Conservation (phyloP, 345 rosid species). For the Clarkia xantiana region DNA sequence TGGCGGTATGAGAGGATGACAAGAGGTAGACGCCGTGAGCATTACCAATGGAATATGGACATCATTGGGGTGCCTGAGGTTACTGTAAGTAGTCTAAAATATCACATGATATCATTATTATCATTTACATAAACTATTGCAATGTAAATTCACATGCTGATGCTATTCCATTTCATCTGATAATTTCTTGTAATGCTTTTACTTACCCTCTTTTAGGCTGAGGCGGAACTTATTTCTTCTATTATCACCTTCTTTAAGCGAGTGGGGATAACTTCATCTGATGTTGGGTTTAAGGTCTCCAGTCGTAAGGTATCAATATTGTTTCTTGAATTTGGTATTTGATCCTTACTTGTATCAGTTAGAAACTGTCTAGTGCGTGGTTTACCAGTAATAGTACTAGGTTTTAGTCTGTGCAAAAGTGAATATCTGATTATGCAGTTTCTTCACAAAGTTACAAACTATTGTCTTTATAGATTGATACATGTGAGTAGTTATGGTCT, state of each 20-base stretch:
- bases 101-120: background rate
- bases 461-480: too few relatives aligned
- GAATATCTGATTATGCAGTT: too few relatives aligned
- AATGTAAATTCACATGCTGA: background rate
- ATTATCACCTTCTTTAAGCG: conserved; percentile 66
- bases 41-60: conserved; percentile 99
- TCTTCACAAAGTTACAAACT: too few relatives aligned
- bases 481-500: too few relatives aligned
- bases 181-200: background rate
- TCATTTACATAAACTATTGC: too few relatives aligned
- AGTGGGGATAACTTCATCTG: conserved; percentile 68
- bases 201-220: conserved; percentile 38
- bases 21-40: conserved; percentile 89
- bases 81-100: conserved; percentile 28
- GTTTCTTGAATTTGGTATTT: background rate
- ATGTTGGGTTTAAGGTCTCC: conserved; percentile 85
- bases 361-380: too few relatives aligned
- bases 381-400: too few relatives aligned
- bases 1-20: conserved; percentile 99
- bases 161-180: conserved; percentile 1
- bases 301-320: conserved; percentile 65
- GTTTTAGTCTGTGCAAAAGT: too few relatives aligned
- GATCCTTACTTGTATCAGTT: too few relatives aligned
- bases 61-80: conserved; percentile 86
- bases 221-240: conserved; percentile 87